Evolutionary conservation across 2,329 filamentous ascomycete species (phyloP).

Genomic region (Xylaria sp.): DNA sequence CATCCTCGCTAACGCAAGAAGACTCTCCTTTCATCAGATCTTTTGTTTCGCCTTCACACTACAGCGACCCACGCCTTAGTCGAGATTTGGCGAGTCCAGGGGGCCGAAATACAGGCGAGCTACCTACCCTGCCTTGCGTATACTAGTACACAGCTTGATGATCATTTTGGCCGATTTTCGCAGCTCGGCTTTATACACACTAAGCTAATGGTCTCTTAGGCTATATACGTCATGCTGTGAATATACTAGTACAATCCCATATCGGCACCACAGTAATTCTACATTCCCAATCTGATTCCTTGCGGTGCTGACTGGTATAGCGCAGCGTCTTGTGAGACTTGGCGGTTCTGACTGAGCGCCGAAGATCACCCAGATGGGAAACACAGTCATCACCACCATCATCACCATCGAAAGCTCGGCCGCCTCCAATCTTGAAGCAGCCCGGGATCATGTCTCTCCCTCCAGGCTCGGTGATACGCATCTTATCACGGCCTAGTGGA

Average conservation of each 20-base stretch:
- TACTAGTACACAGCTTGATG: neutral
- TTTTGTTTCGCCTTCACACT: conserved; percentile 10
- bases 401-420: neutral
- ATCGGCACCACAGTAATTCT: conserved; percentile 20
- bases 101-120: conserved; percentile 1
- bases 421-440: neutral
- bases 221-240: conserved; percentile 17
- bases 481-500: neutral
- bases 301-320: conserved; percentile 22
- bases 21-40: neutral
- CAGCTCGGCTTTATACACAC: neutral
- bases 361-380: neutral
- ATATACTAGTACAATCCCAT: neutral
- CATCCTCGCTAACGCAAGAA: conserved; percentile 13
- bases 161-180: conserved; percentile 6
- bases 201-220: neutral
- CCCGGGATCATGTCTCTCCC: neutral
- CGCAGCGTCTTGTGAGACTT: conserved; percentile 16
- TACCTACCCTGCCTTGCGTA: conserved; percentile 5
- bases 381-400: neutral
- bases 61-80: neutral
- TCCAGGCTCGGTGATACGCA: neutral
- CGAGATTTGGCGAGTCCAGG: conserved; percentile 7
- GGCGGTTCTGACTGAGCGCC: conserved; percentile 5
- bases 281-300: conserved; percentile 7